These are phyloP conservation scores for Ceratopteris richardii DNA, from an alignment of 75 land plant genomes.

Conservation along the genomic window DNA sequence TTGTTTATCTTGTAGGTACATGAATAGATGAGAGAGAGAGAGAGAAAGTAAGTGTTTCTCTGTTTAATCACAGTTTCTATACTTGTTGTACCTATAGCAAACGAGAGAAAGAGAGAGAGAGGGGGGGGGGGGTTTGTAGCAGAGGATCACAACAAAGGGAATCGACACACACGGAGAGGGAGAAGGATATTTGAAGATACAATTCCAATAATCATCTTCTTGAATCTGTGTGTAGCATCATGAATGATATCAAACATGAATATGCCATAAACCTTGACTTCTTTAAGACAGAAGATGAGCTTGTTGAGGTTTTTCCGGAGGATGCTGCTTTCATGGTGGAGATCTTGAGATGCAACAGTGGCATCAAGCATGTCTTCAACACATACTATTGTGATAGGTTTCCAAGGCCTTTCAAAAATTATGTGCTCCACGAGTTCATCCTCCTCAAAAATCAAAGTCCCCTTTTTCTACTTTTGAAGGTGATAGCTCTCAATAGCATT, in stretches of 20 bases:
- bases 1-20: too few relatives aligned
- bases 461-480: constrained; percentile 38
- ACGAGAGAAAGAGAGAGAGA: too few relatives aligned
- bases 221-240: constrained; percentile 1
- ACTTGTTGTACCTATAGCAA: too few relatives aligned
- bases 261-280: constrained; percentile 25
- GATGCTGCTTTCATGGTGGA: constrained; percentile 54
- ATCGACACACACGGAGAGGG: neutral
- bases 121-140: too few relatives aligned
- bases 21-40: too few relatives aligned
- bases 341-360: constrained; percentile 25
- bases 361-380: too few relatives aligned
- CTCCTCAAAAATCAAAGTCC: constrained; percentile 63
- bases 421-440: constrained; percentile 47
- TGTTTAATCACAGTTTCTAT: too few relatives aligned
- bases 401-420: constrained; percentile 20
- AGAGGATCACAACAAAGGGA: constrained; percentile 16
- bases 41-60: too few relatives aligned
- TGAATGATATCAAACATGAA: constrained; percentile 9
- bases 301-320: constrained; percentile 45
- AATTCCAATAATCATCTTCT: neutral
- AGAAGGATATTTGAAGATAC: neutral
- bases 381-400: constrained; percentile 2
- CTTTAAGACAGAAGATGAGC: constrained; percentile 21
- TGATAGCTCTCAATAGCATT: constrained; percentile 19